These are phyloP conservation scores for Pichia nakasei DNA, from an alignment of 805 yeast genomes.

Conservation along the genomic window DNA sequence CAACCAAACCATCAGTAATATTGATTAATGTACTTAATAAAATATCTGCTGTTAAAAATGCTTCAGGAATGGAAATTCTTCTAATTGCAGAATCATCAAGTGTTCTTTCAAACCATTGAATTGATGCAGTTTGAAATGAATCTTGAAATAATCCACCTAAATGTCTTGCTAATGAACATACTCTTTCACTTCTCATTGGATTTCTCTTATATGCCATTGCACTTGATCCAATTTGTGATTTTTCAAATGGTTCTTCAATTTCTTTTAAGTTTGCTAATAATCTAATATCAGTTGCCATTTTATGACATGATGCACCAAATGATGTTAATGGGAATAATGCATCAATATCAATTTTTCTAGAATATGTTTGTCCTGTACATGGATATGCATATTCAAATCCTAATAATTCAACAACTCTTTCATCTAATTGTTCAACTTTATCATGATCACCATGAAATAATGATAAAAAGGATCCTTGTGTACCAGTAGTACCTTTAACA, in stretches of 20 bases:
- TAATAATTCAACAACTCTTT: conserved; percentile 82
- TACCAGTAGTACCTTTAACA: conserved; percentile 98
- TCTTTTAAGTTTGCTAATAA: conserved; percentile 94
- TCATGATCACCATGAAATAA: conserved; percentile 96
- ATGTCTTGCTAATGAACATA: conserved; percentile 96
- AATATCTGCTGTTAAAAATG: conserved; percentile 93
- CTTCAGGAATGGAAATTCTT: conserved; percentile 93
- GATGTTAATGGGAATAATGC: conserved; percentile 87
- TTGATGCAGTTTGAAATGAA: conserved; percentile 93
- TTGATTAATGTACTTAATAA: conserved; percentile 80
- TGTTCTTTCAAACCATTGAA: conserved; percentile 99
- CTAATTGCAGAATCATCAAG: conserved; percentile 97
- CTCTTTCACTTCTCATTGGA: conserved; percentile 99
- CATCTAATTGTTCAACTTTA: conserved; percentile 87
- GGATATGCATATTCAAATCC: conserved; percentile 96
- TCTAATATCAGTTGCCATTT: conserved; percentile 95
- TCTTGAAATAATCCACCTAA: conserved; percentile 85
- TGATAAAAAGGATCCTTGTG: conserved; percentile 93
- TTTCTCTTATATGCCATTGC: conserved; percentile 99
- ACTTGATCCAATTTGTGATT: conserved; percentile 94
- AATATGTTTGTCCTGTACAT: conserved; percentile 98
- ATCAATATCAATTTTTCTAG: conserved; percentile 95
- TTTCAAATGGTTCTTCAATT: conserved; percentile 97
- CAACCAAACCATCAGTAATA: conserved; percentile 92
- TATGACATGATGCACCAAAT: conserved; percentile 93